These are phyloP conservation scores for Rhodosporidiobolus odoratus DNA, from an alignment of 768 basidiomycete genomes.

Conservation along the genomic window DNA sequence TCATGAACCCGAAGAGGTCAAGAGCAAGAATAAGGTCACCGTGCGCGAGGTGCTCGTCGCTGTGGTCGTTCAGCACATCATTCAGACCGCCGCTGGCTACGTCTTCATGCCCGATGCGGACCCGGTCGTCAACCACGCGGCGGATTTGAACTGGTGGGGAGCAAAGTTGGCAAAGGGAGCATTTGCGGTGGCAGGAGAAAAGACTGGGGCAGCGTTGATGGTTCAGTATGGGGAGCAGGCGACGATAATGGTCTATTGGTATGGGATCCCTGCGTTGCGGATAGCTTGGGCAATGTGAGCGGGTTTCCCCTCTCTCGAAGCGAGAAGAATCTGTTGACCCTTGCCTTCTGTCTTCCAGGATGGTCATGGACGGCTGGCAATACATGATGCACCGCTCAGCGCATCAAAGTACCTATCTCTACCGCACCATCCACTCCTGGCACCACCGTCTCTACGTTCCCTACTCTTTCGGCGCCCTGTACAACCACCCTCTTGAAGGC, in stretches of 20 bases:
- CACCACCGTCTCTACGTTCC: slow-evolving; percentile 96
- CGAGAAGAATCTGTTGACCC: background rate
- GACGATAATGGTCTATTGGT: slow-evolving; percentile 79
- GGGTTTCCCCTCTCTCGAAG: background rate
- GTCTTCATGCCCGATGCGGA: slow-evolving; percentile 58
- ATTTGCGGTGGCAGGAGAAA: slow-evolving; percentile 50
- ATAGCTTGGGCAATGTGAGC: slow-evolving; percentile 77
- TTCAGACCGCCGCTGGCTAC: slow-evolving; percentile 74
- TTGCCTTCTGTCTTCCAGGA: slow-evolving; percentile 52
- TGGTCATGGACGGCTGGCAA: slow-evolving; percentile 95
- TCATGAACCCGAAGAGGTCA: slow-evolving; percentile 78
- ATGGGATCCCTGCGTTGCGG: slow-evolving; percentile 72
- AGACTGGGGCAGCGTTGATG: slow-evolving; percentile 49
- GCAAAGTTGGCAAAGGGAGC: slow-evolving; percentile 48
- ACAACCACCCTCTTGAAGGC: slow-evolving; percentile 95
- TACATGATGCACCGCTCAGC: slow-evolving; percentile 81
- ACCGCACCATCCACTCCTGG: slow-evolving; percentile 83
- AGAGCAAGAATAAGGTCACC: slow-evolving; percentile 66
- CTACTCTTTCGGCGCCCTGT: slow-evolving; percentile 91
- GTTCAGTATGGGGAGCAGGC: slow-evolving; percentile 48
- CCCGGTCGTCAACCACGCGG: slow-evolving; percentile 4
- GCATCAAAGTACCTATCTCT: slow-evolving; percentile 82
- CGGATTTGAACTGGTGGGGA: slow-evolving; percentile 25
- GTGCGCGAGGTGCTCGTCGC: slow-evolving; percentile 66
- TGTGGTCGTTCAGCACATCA: slow-evolving; percentile 75